Conservation (phyloP, 2,329 filamentous ascomycete species). For the Fusarium sororula region DNA sequence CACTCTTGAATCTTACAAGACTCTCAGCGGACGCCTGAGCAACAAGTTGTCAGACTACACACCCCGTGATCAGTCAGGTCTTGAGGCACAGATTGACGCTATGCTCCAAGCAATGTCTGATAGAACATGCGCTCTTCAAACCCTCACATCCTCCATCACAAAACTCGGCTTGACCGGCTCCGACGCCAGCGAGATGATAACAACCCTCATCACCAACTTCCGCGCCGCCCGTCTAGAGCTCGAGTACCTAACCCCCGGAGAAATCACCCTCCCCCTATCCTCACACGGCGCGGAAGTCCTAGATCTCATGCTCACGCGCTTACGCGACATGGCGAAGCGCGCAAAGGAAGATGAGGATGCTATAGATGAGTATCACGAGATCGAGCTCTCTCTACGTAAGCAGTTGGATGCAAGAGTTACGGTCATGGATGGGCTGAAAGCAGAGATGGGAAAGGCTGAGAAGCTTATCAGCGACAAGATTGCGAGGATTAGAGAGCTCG, state of each 20-base stretch:
- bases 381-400: slow-evolving; percentile 64
- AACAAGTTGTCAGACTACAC: slow-evolving; percentile 46
- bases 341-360: slow-evolving; percentile 60
- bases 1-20: slow-evolving; percentile 58
- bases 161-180: slow-evolving; percentile 61
- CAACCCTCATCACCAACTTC: slow-evolving; percentile 59
- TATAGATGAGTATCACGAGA: slow-evolving; percentile 68
- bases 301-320: slow-evolving; percentile 60
- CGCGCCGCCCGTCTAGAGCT: slow-evolving; percentile 67
- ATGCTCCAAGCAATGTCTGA: slow-evolving; percentile 59
- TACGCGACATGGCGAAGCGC: slow-evolving; percentile 59
- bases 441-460: slow-evolving; percentile 51
- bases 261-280: slow-evolving; percentile 62
- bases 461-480: slow-evolving; percentile 50
- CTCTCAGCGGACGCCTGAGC: slow-evolving; percentile 51
- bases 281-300: slow-evolving; percentile 65
- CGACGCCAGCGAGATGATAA: slow-evolving; percentile 59
- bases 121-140: slow-evolving; percentile 56
- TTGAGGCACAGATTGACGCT: slow-evolving; percentile 55
- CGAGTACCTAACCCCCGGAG: slow-evolving; percentile 69
- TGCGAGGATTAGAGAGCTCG: slow-evolving; percentile 55
- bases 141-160: slow-evolving; percentile 57
- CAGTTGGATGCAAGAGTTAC: slow-evolving; percentile 64
- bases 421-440: slow-evolving; percentile 59
- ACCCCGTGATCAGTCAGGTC: slow-evolving; percentile 16